A percentile compares a stretch with the other conserved stretches of the same genome.
Evolutionary conservation across 2,329 filamentous ascomycete species (phyloP).

Genomic region (Ambrosiella xylebori): DNA sequence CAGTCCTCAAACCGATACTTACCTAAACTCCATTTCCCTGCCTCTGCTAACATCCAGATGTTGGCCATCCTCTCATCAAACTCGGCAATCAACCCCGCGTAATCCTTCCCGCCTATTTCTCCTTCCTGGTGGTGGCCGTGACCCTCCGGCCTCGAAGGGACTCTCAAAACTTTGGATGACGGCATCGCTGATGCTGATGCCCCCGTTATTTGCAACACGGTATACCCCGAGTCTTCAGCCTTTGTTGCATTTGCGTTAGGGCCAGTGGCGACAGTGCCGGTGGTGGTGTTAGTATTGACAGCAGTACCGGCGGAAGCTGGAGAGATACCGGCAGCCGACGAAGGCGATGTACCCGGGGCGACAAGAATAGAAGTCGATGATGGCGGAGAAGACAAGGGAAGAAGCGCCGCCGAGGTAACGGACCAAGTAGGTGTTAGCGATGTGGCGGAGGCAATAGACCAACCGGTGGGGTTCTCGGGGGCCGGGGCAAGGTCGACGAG

Average conservation of each 20-base stretch:
- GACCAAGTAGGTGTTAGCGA: conserved; percentile 62
- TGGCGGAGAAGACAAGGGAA: conserved; percentile 31
- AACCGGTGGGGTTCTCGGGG: conserved; percentile 23
- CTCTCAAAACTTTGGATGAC: not conserved
- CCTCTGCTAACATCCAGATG: not conserved
- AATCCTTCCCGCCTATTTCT: conserved; percentile 22
- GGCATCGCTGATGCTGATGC: not conserved
- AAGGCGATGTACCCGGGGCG: conserved; percentile 34
- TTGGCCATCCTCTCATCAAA: conserved; percentile 38
- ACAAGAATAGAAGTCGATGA: conserved; percentile 17
- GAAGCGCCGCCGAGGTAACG: conserved; percentile 27
- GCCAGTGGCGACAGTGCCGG: conserved; percentile 15
- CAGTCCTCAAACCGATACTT: not conserved
- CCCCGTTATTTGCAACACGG: conserved; percentile 8
- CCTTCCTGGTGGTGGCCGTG: not conserved
- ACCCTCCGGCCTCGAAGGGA: not conserved
- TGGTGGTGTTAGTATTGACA: conserved; percentile 25
- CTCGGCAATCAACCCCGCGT: conserved; percentile 33
- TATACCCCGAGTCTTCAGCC: conserved; percentile 2
- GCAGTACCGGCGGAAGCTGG: too few species aligned
- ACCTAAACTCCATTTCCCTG: not conserved
- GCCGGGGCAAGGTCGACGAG: conserved; percentile 35
- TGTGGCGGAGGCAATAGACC: conserved; percentile 47
- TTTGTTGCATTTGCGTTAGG: conserved; percentile 5
- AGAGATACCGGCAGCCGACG: too few species aligned